Base-by-base conservation (phyloP, 805 yeast genomes). In the Sugiyamaella mastotermitis region DNA sequence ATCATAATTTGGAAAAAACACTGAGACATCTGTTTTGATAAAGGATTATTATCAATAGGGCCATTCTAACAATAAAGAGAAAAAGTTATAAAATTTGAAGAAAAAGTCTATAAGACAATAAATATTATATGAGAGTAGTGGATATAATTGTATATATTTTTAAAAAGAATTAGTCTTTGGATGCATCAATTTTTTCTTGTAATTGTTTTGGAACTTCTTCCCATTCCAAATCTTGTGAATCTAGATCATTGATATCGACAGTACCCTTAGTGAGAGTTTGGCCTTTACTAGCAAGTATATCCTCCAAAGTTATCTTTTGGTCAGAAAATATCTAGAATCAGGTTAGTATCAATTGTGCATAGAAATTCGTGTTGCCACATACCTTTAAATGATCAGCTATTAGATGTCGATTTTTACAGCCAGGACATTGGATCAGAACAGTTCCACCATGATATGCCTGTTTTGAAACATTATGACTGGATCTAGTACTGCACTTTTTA, bases 381-480 rank as follows among this genome's bases (percentile, higher is more conserved):
- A 65, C 70, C 54, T 76, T 80, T 42, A 82, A 61, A 55, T 82
- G 88, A 56, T 90, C 97, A 0, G 97, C 95, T 28, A 90, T 88
- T 54, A 90, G 64, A 56, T 90, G 97, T 47, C 96, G 74, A 53
- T 75, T 80, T 47, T 80, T 71, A 58, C 97, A 90, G 11, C 87
- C 83, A 0, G 97, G 97, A 57, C 97, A 90, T 53, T 85, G 86
- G 17, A 90, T 81, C 35, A 86, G 63, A 3, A 90, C 95, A 0
- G 95, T 80, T 1, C 97, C 97, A 7, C 69, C 65, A 10, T 80
- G 75, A 57, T 90, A 90, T 0, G 96, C 88, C 61, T 90, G 97
- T 49, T 88, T 88, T 4, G 95, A 82, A 54, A 90, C 81, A n/a
- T 80, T 72, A 55, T 90, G 97, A 3, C 87, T 77, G 0, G 96